Evolutionary conservation across 345 rosid species (phyloP).

Genomic region (Melaleuca alternifolia): DNA sequence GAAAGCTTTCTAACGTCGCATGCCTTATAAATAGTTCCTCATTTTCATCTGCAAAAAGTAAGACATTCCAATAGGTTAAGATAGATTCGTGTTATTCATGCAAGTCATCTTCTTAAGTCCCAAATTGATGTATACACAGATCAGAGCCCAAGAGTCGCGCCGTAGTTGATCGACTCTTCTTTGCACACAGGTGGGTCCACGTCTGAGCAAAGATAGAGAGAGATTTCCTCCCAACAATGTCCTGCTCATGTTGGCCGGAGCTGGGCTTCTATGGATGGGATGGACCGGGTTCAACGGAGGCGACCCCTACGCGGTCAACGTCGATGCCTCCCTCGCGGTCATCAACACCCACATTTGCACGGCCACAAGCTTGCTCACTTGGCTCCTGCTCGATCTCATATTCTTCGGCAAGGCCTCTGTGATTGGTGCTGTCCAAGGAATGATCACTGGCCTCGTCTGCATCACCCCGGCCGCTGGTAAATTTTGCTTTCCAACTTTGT

Average conservation of each 20-base stretch:
- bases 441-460: constrained; percentile 46
- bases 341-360: constrained; percentile 40
- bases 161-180: background rate
- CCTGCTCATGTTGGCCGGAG: constrained; percentile 32
- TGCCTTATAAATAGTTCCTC: background rate
- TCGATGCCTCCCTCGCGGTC: constrained; percentile 33
- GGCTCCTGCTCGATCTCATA: constrained; percentile 25
- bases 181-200: constrained; percentile 28
- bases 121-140: background rate
- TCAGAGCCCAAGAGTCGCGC: background rate
- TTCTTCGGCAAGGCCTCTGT: constrained; percentile 30
- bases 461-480: constrained; percentile 48
- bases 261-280: constrained; percentile 48
- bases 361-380: constrained; percentile 36
- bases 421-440: constrained; percentile 51
- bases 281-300: constrained; percentile 58
- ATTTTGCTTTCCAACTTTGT: background rate
- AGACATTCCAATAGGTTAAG: background rate
- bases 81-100: background rate
- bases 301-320: constrained; percentile 24
- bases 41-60: background rate
- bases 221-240: constrained; percentile 48
- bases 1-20: no score
- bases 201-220: constrained; percentile 31
- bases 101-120: background rate